phyloP scores from a whole-genome alignment of 2,329 filamentous ascomycete genomes.

The Fusarium humuli region DNA sequence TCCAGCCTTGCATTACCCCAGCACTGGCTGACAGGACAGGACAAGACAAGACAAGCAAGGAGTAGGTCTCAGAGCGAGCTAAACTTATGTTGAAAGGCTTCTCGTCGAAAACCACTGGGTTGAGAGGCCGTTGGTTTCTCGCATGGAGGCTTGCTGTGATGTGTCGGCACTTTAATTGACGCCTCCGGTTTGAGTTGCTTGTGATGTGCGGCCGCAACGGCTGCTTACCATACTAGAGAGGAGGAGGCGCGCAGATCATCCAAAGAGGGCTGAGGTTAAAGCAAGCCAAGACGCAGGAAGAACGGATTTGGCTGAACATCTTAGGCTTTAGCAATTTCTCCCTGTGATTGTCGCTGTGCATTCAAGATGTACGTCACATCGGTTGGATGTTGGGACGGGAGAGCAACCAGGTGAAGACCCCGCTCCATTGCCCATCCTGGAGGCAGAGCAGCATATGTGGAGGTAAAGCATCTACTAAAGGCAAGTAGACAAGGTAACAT shows the following conservation, averaged over 20 bases:
- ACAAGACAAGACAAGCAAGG: neutral
- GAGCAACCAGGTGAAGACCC: constrained; percentile 26
- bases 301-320: constrained; percentile 7
- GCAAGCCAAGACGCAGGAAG: constrained; percentile 2
- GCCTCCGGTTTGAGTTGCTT: constrained; percentile 4
- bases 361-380: constrained; percentile 23
- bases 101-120: constrained; percentile 1
- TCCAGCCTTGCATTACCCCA: constrained; percentile 5
- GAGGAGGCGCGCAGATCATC: constrained; percentile 10
- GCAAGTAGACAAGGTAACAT: constrained; percentile 3
- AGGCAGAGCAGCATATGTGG: constrained; percentile 8
- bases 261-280: constrained; percentile 17
- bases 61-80: constrained; percentile 3
- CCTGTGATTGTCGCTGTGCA: constrained; percentile 4
- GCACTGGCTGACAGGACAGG: constrained; percentile 10
- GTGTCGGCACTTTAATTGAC: neutral
- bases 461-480: constrained; percentile 11
- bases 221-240: constrained; percentile 10
- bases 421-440: constrained; percentile 10
- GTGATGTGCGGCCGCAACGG: constrained; percentile 11
- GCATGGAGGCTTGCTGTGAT: constrained; percentile 8
- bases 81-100: constrained; percentile 8
- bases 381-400: constrained; percentile 24
- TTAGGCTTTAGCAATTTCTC: constrained; percentile 5
- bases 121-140: constrained; percentile 14